phyloP scores from a whole-genome alignment of 108 stramenopile species.

The Cyclostephanos tholiformis region DNA sequence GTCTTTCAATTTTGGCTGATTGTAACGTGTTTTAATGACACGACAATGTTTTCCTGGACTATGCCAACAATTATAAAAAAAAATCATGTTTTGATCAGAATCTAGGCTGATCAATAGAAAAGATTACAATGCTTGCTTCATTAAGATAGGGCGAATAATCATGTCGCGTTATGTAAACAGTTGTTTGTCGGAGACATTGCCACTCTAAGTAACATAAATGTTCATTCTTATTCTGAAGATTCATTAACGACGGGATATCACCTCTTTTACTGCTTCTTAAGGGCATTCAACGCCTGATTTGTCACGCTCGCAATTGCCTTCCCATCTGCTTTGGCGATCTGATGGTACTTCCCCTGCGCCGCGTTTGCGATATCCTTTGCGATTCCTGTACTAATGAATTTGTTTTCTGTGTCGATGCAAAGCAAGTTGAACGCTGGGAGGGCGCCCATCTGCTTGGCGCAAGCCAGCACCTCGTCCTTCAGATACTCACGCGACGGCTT shows the following conservation, averaged over 20 bases:
- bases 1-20: background rate
- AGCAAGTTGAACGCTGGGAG: conserved; percentile 92
- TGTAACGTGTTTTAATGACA: no score
- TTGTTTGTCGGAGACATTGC: background rate
- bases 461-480: conserved; percentile 95
- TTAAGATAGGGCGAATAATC: background rate
- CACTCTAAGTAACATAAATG: background rate
- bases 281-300: conserved; percentile 73
- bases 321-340: conserved; percentile 88
- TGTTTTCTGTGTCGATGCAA: conserved; percentile 95
- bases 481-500: conserved; percentile 90
- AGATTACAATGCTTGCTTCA: background rate
- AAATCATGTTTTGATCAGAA: no score
- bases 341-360: conserved; percentile 88
- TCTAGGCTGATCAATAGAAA: no score
- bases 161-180: background rate
- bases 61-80: no score
- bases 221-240: background rate
- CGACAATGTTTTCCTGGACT: no score
- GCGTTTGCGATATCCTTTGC: conserved; percentile 97
- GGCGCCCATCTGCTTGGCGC: conserved; percentile 84
- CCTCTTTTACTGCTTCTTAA: conserved; percentile 58
- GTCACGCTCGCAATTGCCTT: conserved; percentile 87
- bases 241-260: background rate
- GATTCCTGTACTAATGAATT: conserved; percentile 95